Evolutionary conservation across 805 yeast species (phyloP).

Genomic region (Nakazawaea wickerhamii): DNA sequence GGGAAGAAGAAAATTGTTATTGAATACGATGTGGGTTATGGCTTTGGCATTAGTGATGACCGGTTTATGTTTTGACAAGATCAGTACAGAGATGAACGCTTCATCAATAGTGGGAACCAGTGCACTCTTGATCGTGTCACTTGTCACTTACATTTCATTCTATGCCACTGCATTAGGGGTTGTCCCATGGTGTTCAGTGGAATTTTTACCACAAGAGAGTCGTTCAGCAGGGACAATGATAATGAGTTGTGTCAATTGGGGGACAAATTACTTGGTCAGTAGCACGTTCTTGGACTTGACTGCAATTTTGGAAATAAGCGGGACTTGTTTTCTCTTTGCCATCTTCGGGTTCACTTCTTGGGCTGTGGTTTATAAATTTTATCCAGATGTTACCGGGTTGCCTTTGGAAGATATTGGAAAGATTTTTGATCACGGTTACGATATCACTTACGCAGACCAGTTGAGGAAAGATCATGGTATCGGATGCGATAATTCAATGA

Average conservation of each 20-base stretch:
- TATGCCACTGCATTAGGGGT: constrained; percentile 40
- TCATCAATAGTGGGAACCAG: neutral
- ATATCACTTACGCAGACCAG: constrained; percentile 12
- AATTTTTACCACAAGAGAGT: constrained; percentile 35
- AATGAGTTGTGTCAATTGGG: constrained; percentile 39
- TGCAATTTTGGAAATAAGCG: constrained; percentile 23
- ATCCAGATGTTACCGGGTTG: constrained; percentile 41
- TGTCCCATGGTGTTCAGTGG: constrained; percentile 41
- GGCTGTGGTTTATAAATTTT: constrained; percentile 33
- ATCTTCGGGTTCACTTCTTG: constrained; percentile 29
- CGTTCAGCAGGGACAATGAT: constrained; percentile 37
- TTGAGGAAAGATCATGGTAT: constrained; percentile 14
- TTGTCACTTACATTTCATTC: constrained; percentile 33
- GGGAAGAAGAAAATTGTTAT: constrained; percentile 36
- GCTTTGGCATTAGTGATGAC: constrained; percentile 28
- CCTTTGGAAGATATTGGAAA: constrained; percentile 36
- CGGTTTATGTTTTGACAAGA: constrained; percentile 11
- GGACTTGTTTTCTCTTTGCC: constrained; percentile 31
- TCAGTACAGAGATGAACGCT: neutral
- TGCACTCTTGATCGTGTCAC: constrained; percentile 24
- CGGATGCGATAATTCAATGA: constrained; percentile 9
- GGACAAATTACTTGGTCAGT: constrained; percentile 32
- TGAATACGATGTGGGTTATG: constrained; percentile 37
- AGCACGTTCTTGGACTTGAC: constrained; percentile 30
- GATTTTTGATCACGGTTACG: constrained; percentile 35